These are phyloP conservation scores for Aspergillus sp. DNA, from an alignment of 2,329 filamentous ascomycete genomes.

Conservation along the genomic window DNA sequence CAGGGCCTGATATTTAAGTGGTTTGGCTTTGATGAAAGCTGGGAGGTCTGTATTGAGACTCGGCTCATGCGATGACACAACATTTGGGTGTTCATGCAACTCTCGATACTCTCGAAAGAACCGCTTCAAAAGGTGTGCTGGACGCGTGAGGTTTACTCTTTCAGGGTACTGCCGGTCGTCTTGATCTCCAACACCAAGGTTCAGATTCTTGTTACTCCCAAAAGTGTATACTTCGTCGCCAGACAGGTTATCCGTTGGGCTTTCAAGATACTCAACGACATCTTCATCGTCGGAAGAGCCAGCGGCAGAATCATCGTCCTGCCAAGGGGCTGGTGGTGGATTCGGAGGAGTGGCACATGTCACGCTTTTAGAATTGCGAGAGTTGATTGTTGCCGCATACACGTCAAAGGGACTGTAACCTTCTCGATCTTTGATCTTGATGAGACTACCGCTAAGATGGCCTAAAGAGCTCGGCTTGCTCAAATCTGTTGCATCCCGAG, in stretches of 20 bases:
- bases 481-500: constrained; percentile 63
- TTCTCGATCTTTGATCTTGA: constrained; percentile 94
- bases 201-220: constrained; percentile 94
- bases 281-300: constrained; percentile 46
- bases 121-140: constrained; percentile 71
- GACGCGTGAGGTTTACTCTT: constrained; percentile 72
- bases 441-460: constrained; percentile 69
- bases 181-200: constrained; percentile 89
- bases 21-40: constrained; percentile 67
- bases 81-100: constrained; percentile 32
- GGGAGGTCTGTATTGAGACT: constrained; percentile 61
- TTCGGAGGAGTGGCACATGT: constrained; percentile 37
- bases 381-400: constrained; percentile 81
- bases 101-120: constrained; percentile 68
- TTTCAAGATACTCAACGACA: constrained; percentile 43
- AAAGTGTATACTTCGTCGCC: constrained; percentile 92
- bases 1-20: constrained; percentile 76
- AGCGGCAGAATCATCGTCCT: constrained; percentile 30
- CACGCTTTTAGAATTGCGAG: constrained; percentile 61
- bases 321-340: constrained; percentile 47
- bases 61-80: constrained; percentile 27
- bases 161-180: constrained; percentile 94
- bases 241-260: constrained; percentile 43
- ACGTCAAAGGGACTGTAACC: constrained; percentile 93
- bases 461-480: constrained; percentile 55